Base-by-base conservation (phyloP, 169 alveolate genomes). In the Plasmodium reichenowi region DNA sequence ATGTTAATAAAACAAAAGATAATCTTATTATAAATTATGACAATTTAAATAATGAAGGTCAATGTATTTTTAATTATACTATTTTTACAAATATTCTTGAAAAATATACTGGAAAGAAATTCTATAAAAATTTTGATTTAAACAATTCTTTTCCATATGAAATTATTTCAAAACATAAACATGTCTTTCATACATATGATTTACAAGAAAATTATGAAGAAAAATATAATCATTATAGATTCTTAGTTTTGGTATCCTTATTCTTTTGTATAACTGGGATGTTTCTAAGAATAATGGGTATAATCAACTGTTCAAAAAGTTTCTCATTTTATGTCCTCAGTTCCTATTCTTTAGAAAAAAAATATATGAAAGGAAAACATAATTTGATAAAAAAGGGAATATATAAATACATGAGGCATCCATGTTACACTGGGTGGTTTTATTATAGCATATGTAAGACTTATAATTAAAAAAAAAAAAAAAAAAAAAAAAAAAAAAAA, bases 351-450 rank as follows among this genome's bases (percentile, higher is more conserved):
- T 80, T 80, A 72, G 24, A 10, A 8, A 24, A 80, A 47, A 80
- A 66, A 32, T 26, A 56, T 29, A 20, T 67, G 17, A 80, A 67
- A 48, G 12, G 38, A n/a, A 56, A 80, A 6, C 90, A 80, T 9
- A 15, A 20, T 22, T 56, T 80, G 63, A 78, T 80, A 48, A 80
- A 15, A 29, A 47, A 63, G 24, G 90, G 90, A 1, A 13, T 80
- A 15, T 80, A 80, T 48, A 80, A 68, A 62, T 80, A 80, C 17
- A 80, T 80, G 90, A 50, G 90, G 10, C 90, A 80, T 38, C 90
- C 90, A 22, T 80, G 76, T 48, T 80, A 80, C 48, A 80, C 90
- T 52, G 90, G 90, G 9, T 80, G 90, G 90, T 80, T 80, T 50
- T 80, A 67, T 60, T 80, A 80, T 52, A 26, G 83, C 4, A 17